A percentile compares a stretch with the other conserved stretches of the same genome.
Evolutionary conservation across 2,329 filamentous ascomycete species (phyloP).

Genomic region (Akanthomyces muscarius): DNA sequence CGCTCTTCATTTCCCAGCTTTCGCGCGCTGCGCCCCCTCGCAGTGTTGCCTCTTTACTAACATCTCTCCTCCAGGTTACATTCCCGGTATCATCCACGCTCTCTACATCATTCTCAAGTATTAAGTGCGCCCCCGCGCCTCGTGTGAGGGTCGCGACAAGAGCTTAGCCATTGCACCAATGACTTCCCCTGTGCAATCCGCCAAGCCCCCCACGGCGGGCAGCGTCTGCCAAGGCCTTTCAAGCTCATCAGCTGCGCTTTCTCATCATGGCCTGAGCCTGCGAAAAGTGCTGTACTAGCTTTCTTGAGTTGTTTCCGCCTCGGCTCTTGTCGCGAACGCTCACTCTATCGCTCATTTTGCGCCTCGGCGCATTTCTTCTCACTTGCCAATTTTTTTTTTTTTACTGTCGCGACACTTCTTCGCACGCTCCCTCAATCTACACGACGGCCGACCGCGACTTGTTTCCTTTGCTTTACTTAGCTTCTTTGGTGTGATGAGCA

Average conservation of each 20-base stretch:
- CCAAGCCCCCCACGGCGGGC: constrained; percentile 11
- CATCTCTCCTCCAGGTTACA: constrained; percentile 40
- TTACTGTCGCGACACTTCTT: neutral
- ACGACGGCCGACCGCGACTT: constrained; percentile 16
- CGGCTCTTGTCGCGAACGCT: neutral
- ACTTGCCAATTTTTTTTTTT: neutral
- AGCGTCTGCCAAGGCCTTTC: neutral
- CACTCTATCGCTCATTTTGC: neutral
- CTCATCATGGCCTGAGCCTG: neutral
- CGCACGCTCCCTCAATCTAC: constrained; percentile 12
- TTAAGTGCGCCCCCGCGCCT: constrained; percentile 39
- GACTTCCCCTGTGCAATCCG: neutral
- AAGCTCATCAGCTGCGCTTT: neutral
- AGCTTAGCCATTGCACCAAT: constrained; percentile 1
- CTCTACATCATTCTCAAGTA: constrained; percentile 92
- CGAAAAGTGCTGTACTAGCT: neutral
- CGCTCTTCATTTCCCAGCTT: constrained; percentile 21
- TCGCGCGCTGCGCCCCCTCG: neutral
- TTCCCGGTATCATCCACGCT: constrained; percentile 87
- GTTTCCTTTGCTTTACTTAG: constrained; percentile 7
- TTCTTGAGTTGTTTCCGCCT: neutral
- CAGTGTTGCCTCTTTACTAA: neutral
- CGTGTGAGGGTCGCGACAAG: constrained; percentile 10
- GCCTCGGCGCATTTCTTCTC: neutral
- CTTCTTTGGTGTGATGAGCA: constrained; percentile 2